A percentile compares a stretch with the other conserved stretches of the same genome.
Conservation (phyloP, 1,139 yeast species). For the Ogataea hybrid region DNA sequence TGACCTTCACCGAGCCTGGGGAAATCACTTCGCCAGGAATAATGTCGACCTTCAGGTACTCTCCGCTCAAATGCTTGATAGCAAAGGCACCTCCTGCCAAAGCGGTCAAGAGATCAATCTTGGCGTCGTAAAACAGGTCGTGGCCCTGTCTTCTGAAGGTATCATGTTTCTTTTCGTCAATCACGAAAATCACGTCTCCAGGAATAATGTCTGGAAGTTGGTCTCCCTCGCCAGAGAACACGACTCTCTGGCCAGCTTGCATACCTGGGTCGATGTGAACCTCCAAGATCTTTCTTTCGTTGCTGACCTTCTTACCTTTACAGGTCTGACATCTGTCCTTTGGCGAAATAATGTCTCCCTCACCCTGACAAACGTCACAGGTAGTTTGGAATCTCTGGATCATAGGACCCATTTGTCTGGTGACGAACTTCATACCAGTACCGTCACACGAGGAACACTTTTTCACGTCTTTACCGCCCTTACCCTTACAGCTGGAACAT, state of each 20-base stretch:
- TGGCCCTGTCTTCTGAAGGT: conserved; percentile 85
- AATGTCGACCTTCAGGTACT: conserved; percentile 77
- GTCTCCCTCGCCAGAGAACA: conserved; percentile 95
- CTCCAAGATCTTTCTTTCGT: conserved; percentile 90
- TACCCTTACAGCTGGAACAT: conserved; percentile 88
- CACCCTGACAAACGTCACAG: conserved; percentile 91
- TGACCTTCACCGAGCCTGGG: conserved; percentile 78
- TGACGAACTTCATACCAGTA: conserved; percentile 86
- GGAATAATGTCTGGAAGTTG: conserved; percentile 95
- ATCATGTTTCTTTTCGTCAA: conserved; percentile 85
- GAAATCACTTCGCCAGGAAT: conserved; percentile 92
- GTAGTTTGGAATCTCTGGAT: conserved; percentile 95
- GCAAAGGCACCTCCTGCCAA: conserved; percentile 94
- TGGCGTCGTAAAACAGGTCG: conserved; percentile 82
- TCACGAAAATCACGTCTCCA: conserved; percentile 92
- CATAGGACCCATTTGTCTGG: conserved; percentile 99
- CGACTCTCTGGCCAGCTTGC: conserved; percentile 91
- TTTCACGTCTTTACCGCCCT: conserved; percentile 94
- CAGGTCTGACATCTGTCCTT: conserved; percentile 89
- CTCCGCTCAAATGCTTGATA: conserved; percentile 84
- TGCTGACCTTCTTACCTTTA: conserved; percentile 82
- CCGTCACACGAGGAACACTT: conserved; percentile 87
- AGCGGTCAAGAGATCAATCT: conserved; percentile 89
- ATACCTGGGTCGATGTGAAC: conserved; percentile 97
- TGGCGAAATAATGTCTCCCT: conserved; percentile 85